Conservation (phyloP, 345 rosid species). For the Brassica nigra region DNA sequence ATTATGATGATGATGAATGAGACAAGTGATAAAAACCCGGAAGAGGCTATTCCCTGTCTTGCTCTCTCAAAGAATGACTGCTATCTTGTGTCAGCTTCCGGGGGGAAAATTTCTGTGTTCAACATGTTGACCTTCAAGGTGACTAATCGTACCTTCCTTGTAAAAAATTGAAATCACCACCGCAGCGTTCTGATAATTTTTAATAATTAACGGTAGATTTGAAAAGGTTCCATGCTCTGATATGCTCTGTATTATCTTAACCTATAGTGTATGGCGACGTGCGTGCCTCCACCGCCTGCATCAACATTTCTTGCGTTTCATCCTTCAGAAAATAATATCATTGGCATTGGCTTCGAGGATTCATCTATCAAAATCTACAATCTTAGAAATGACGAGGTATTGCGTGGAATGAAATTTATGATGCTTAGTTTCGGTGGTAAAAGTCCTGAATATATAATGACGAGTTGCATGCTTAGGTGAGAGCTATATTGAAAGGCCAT, state of each 20-base stretch:
- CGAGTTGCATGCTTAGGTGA: conserved; percentile 47
- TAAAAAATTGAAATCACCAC: conserved; percentile 5
- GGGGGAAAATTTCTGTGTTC: conserved; percentile 48
- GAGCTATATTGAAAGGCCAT: conserved; percentile 72
- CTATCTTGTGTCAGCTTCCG: conserved; percentile 80
- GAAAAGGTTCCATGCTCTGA: neutral
- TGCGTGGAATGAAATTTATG: conserved; percentile 12
- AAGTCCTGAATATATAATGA: neutral
- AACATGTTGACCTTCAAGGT: conserved; percentile 77
- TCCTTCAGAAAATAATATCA: conserved; percentile 68
- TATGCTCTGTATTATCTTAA: conserved; percentile 9
- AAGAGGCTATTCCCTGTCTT: conserved; percentile 82
- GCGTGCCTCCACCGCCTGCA: conserved; percentile 83
- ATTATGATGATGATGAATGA: conserved; percentile 67
- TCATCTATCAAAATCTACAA: conserved; percentile 70
- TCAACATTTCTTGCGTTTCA: conserved; percentile 79
- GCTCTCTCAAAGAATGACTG: conserved; percentile 72
- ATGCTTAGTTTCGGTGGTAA: conserved; percentile 7
- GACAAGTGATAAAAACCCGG: conserved; percentile 56
- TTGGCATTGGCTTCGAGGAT: conserved; percentile 88
- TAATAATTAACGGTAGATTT: neutral
- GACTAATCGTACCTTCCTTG: conserved; percentile 18
- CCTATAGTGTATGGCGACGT: conserved; percentile 66
- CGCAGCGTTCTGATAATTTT: neutral
- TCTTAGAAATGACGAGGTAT: conserved; percentile 66